phyloP scores from a whole-genome alignment of 2,329 filamentous ascomycete species.

The Ilyonectria destructans region DNA sequence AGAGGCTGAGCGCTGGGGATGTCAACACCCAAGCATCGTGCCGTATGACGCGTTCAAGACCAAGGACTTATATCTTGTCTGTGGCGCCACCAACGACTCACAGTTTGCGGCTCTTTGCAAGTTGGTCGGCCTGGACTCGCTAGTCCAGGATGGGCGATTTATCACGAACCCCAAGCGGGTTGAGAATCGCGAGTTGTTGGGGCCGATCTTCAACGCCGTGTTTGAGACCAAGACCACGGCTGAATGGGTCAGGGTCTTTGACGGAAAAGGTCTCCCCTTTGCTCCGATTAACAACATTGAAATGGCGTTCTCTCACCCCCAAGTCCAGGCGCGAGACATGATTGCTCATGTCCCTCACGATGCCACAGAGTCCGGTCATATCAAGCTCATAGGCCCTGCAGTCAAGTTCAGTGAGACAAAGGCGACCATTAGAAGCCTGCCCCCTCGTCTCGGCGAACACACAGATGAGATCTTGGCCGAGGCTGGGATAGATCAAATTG shows the following conservation, averaged over 20 bases:
- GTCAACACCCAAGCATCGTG: conserved; percentile 63
- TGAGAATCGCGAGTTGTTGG: conserved; percentile 57
- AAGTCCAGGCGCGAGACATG: conserved; percentile 59
- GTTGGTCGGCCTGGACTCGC: conserved; percentile 42
- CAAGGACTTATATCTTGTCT: conserved; percentile 52
- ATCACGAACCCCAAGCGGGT: conserved; percentile 52
- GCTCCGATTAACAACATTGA: conserved; percentile 64
- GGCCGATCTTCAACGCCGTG: conserved; percentile 52
- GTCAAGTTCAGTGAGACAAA: conserved; percentile 38
- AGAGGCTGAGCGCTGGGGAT: conserved; percentile 61
- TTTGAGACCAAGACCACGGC: conserved; percentile 56
- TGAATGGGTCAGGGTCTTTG: conserved; percentile 59
- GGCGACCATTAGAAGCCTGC: conserved; percentile 15
- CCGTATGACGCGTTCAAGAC: conserved; percentile 63
- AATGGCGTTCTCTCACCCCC: conserved; percentile 61
- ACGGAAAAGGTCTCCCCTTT: conserved; percentile 62
- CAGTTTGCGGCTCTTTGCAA: conserved; percentile 54
- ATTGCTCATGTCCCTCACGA: conserved; percentile 42
- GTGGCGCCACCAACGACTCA: conserved; percentile 55
- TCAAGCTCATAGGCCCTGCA: conserved; percentile 35
- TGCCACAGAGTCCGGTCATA: conserved; percentile 27
- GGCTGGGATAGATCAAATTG: conserved; percentile 11
- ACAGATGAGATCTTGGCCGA: conserved; percentile 35
- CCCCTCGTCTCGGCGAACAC: conserved; percentile 36
- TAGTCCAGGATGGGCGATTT: conserved; percentile 51